Base-by-base conservation (phyloP, 2,329 filamentous ascomycete species). In the Samsoniella hepiali region DNA sequence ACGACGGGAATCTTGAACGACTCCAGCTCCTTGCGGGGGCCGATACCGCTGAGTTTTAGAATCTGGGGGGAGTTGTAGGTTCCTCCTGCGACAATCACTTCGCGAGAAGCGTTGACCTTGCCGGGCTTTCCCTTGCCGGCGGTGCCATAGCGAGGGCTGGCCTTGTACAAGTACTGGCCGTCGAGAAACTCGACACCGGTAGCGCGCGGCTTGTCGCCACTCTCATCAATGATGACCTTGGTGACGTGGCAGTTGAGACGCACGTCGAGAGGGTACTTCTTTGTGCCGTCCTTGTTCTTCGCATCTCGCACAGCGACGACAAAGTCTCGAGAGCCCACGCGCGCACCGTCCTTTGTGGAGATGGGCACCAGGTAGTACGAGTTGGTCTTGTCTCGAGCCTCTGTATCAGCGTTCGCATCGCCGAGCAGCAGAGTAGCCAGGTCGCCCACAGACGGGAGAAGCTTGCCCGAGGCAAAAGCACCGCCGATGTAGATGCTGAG, bases 361-460 rank as follows among this genome's bases (percentile, higher is more conserved):
- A 87, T 70, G 10, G 86, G 85, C 13, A 88, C 80, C 68, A 87
- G 83, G 71, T 81, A 86, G 61, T 81, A 76, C 3, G 77, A 79
- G 11, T 78, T 73, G 2, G 72, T 69, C 27, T 72, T 73, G 68
- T 87, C 84, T 22, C 82, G 78, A 0, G 64, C 62, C 0, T 72
- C 63, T 32, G 71, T 70, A 64, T 81, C 76, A 45, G 78, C 77
- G 71, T 86, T 86, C 64, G 79, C 75, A 65, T 87, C 82, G 10
- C 77, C 76, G 2, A 78, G 69, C 10, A 85, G 71, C 5, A 82
- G 73, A n/a, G 77, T 73, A 2, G 69, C 76, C 29, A 84, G 75
- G 56, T 72, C 73, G 47, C 72, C 51, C 22, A 75, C 47, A 53
- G 69, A 67, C 58, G 70, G 72, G 60, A 72, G 47, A 64, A 85